Evolutionary conservation across 495 filamentous ascomycete species (phyloP), one percentile per base, ranked within the genome.

Genomic region (Tuber melanosporum): DNA sequence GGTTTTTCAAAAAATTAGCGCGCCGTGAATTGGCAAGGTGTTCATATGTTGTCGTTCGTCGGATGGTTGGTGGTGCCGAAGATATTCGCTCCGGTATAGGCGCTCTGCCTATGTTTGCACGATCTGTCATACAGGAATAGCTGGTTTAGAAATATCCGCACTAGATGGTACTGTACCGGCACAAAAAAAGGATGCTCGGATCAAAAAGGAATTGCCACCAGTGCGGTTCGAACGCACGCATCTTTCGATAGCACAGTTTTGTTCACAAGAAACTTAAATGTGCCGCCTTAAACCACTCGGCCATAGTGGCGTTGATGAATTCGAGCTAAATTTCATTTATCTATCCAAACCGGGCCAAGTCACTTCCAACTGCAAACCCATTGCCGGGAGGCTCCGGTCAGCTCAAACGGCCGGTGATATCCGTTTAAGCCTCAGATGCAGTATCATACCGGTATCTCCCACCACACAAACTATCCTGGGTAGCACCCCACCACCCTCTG

Each of bases 141-240:
- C 57, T 36, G 26, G 57, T 12, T 12, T 8, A 26, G 22, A 66
- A 36, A 6, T 14, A 36, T 66, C 3, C 14, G 4, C 26, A 36
- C 57, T 26, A 66, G 14, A 3, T 36, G 26, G 26, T 32, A 32
- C 32, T 26, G 26, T 36, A 15, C 57, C 26, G 3, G 22, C 20
- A 22, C n/a, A 41, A 32, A 32, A 44, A 12, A 74, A 47, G 20
- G n/a, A 62, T 22, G 52, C 12, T 73, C 62, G 19, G 19, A 42
- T 41, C 73, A 75, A 72, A 71, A 32, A 71, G 22, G 12, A 44
- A 71, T 73, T 84, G 84, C 82, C 76, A 83, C 78, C 83, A 81
- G 85, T 82, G 85, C 81, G 85, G 83, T 85, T 85, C 85, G 85
- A 86, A 85, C 85, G 79, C 84, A 84, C 84, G 84, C 84, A 83